Evolutionary conservation across 495 filamentous ascomycete genomes (phyloP), one percentile per base, ranked within the genome.

Genomic region (Aspergillus asperescens): DNA sequence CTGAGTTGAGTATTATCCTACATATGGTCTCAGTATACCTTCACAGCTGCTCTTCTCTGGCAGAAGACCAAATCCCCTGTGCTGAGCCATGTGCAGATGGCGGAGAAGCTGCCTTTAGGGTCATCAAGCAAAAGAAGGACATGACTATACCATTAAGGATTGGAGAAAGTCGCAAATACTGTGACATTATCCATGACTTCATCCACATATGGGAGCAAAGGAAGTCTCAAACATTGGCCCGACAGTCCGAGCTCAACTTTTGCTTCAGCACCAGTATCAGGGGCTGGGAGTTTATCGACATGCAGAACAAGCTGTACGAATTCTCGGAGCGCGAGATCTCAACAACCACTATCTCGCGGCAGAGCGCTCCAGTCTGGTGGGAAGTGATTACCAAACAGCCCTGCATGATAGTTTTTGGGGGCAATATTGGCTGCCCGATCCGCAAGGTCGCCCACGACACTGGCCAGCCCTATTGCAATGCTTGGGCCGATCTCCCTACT

Each of bases 401-500:
- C 23, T 44, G 41, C 41, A 44, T 44, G 41, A 10, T 44, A 12
- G 23, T 44, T 9, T 44, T 44, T 16, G 41, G 41, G 8, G 41
- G 41, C 18, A 44, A 44, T 28, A 44, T 44, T 19, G 41, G 41
- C 20, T 44, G 41, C n/a, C 41, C 41, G 10, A 44, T 44, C 13
- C 41, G 41, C 20, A 44, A 44, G 23, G 23, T 44, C 20, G 41
- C 41, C 4, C 41, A 44, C 16, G 41, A 27, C 13, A 28, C 8
- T 25, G 22, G n/a, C 41, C 41, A 44, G 41, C 41, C 41, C 41
- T 44, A 25, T 27, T 44, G 41, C 41, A 44, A 44, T 28, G 41
- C 41, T 3, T 44, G 41, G 41, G 41, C 41, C 7, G 41, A 44
- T 27, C 18, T 44, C 9, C 41, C 41, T 2, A 44, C 41, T 24